A percentile compares a stretch with the other conserved stretches of the same genome.
Evolutionary conservation across 2,329 filamentous ascomycete species (phyloP).

Genomic region (Akanthomyces uredinophilus): DNA sequence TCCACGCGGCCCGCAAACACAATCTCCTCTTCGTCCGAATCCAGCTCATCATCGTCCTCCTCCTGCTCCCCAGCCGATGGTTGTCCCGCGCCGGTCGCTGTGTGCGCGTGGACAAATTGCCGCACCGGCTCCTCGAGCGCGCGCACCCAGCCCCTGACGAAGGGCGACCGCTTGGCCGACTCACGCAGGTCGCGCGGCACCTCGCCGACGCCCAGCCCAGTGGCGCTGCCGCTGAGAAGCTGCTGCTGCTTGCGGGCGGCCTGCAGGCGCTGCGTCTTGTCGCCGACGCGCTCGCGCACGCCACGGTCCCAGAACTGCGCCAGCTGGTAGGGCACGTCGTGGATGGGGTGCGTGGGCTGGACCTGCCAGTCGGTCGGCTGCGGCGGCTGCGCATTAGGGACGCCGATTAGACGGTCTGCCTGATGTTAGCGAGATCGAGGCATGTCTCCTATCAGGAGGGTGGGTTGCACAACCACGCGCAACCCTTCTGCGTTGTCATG

Average conservation of each 20-base stretch:
- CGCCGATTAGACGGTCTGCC: constrained; percentile 75
- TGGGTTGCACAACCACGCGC: too few relatives aligned
- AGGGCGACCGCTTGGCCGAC: constrained; percentile 73
- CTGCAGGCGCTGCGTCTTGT: constrained; percentile 36
- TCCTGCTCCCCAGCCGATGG: background rate
- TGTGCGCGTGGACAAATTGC: constrained; percentile 56
- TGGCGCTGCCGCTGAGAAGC: constrained; percentile 36
- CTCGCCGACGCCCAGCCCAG: constrained; percentile 43
- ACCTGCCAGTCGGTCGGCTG: constrained; percentile 77
- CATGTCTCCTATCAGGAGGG: background rate
- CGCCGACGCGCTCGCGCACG: constrained; percentile 45
- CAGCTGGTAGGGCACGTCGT: constrained; percentile 79
- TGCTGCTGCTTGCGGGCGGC: constrained; percentile 43
- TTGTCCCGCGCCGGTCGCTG: constrained; percentile 14
- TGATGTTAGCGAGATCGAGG: background rate
- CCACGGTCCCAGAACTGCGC: constrained; percentile 75
- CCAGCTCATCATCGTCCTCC: constrained; percentile 10
- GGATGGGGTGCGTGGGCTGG: constrained; percentile 72
- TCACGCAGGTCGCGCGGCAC: constrained; percentile 77
- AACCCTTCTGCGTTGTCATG: too few relatives aligned
- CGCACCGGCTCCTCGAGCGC: constrained; percentile 82
- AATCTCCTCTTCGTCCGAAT: constrained; percentile 70
- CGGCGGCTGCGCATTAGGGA: constrained; percentile 81
- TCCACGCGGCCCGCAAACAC: constrained; percentile 77
- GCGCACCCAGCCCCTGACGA: constrained; percentile 73